These are phyloP conservation scores for Babesia sp. DNA, from an alignment of 169 alveolate genomes.

Conservation along the genomic window DNA sequence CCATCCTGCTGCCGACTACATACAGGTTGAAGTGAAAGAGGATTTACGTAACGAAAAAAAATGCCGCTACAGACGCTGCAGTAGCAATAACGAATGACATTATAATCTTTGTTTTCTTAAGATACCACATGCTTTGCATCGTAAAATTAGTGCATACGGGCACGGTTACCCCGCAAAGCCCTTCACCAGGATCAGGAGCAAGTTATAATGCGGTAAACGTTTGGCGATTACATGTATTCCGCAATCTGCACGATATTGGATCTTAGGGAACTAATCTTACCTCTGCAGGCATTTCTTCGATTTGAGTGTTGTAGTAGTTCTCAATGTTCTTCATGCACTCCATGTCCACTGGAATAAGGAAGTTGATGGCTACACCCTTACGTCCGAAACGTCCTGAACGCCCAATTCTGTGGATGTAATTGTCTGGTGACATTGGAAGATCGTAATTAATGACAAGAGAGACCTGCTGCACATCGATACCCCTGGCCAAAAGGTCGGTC, in stretches of 20 bases:
- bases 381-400: conserved; percentile 99
- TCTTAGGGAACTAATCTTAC: conserved; percentile 49
- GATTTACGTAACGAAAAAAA: not conserved
- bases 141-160: conserved; percentile 1
- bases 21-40: not conserved
- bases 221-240: conserved; percentile 53
- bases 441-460: conserved; percentile 98
- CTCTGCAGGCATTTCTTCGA: conserved; percentile 99
- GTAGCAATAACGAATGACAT: conserved; percentile 4
- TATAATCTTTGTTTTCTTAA: conserved; percentile 9
- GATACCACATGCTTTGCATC: conserved; percentile 22
- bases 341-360: conserved; percentile 94
- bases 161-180: conserved; percentile 8
- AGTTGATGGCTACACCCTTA: conserved; percentile 99
- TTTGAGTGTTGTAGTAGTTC: conserved; percentile 97
- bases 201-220: not conserved
- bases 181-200: not conserved
- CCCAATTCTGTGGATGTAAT: conserved; percentile 98
- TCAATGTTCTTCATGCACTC: conserved; percentile 93
- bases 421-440: conserved; percentile 94
- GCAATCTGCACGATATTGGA: conserved; percentile 35
- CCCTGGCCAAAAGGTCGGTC: conserved; percentile 98
- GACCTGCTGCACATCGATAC: conserved; percentile 98
- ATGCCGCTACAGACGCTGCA: conserved; percentile 35
- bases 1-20: too few species aligned